Conservation (phyloP, 305 asterid genomes). For the Fraxinus xanthoxyloides region DNA sequence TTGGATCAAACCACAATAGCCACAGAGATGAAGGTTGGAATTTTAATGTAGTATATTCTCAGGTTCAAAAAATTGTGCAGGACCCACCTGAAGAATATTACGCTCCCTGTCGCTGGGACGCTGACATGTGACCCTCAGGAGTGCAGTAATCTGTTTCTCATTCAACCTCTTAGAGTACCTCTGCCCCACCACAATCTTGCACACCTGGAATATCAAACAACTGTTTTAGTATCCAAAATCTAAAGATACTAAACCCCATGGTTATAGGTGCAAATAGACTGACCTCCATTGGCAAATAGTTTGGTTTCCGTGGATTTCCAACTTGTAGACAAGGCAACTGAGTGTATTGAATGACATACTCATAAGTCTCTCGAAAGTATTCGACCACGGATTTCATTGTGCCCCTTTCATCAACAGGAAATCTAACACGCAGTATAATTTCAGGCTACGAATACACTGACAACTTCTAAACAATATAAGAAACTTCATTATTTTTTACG, state of each 20-base stretch:
- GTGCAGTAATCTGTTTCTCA: conserved; percentile 83
- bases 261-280: conserved; percentile 8
- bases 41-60: background rate
- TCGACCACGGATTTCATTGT: conserved; percentile 74
- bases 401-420: conserved; percentile 78
- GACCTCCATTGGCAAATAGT: conserved; percentile 97
- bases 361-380: conserved; percentile 82
- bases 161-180: conserved; percentile 86
- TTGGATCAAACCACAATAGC: background rate
- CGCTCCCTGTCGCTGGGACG: conserved; percentile 79
- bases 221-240: background rate
- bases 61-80: background rate
- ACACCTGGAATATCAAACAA: conserved; percentile 51
- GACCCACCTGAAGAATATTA: conserved; percentile 68
- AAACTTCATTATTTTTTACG: background rate
- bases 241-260: background rate
- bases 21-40: background rate
- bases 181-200: conserved; percentile 93
- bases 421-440: conserved; percentile 38
- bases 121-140: conserved; percentile 91
- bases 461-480: background rate
- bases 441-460: conserved; percentile 8
- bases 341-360: conserved; percentile 62
- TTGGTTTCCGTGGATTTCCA: conserved; percentile 80
- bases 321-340: conserved; percentile 92